phyloP scores from a whole-genome alignment of 257 asterid species.

The Plectranthus barbatus region DNA sequence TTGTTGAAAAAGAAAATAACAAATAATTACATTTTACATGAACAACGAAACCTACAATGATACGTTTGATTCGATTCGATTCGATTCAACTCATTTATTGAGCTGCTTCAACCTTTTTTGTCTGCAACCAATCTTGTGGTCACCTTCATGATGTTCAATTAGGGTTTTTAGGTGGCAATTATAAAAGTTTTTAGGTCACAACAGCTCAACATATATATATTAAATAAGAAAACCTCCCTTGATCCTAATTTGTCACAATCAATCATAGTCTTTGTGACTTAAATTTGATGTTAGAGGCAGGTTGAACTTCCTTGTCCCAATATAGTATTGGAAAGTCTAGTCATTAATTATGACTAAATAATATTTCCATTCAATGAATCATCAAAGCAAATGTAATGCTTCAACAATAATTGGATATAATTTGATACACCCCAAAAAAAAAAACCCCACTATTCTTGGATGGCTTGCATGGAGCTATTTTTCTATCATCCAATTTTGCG shows the following conservation, averaged over 20 bases:
- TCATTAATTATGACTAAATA: slow-evolving; percentile 4
- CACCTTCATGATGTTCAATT: slow-evolving; percentile 16
- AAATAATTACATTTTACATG: too few relatives aligned
- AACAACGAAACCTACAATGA: too few relatives aligned
- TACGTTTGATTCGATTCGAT: neutral
- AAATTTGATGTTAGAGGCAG: slow-evolving; percentile 9
- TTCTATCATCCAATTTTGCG: neutral
- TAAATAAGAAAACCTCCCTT: slow-evolving; percentile 4
- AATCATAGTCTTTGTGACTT: slow-evolving; percentile 8
- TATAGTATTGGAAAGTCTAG: slow-evolving; percentile 7
- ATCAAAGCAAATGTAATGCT: neutral
- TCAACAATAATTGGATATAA: slow-evolving; percentile 1
- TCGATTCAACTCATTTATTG: neutral
- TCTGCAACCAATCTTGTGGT: slow-evolving; percentile 8
- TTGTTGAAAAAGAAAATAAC: neutral
- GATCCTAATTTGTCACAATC: slow-evolving; percentile 14
- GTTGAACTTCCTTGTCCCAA: slow-evolving; percentile 12
- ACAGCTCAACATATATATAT: neutral
- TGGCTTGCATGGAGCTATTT: slow-evolving; percentile 2
- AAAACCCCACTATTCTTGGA: neutral
- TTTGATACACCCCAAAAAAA: neutral
- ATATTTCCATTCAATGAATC: slow-evolving; percentile 13
- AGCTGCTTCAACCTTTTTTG: neutral
- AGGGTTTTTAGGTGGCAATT: slow-evolving; percentile 15
- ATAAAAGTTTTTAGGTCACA: slow-evolving; percentile 13